A percentile compares a stretch with the other conserved stretches of the same genome.
Conservation (phyloP, 2,329 filamentous ascomycete genomes). For the Dothideomycetes sp. region DNA sequence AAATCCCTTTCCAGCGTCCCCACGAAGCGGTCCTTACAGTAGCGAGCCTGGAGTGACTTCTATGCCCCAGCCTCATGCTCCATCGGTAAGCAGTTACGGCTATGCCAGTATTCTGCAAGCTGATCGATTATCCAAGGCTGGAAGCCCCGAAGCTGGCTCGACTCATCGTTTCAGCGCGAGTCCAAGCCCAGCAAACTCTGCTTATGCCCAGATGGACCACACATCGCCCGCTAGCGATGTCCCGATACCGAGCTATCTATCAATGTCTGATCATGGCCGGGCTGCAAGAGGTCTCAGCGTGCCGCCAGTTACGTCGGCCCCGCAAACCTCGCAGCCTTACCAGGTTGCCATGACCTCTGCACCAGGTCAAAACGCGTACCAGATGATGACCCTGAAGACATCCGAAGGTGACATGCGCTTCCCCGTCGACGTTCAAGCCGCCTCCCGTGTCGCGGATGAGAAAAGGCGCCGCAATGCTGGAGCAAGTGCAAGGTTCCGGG, state of each 20-base stretch:
- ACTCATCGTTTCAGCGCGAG: conserved; percentile 30
- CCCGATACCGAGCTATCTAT: conserved; percentile 2
- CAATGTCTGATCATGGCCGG: conserved; percentile 7
- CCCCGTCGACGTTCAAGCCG: conserved; percentile 70
- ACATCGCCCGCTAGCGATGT: conserved; percentile 21
- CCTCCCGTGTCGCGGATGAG: conserved; percentile 73
- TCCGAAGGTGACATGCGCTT: conserved; percentile 48
- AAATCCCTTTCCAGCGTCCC: conserved; percentile 38
- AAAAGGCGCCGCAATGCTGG: conserved; percentile 79
- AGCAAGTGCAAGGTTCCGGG: conserved; percentile 72
- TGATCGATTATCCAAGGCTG: conserved; percentile 31
- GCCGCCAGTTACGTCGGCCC: conserved; percentile 3
- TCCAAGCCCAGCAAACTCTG: conserved; percentile 40
- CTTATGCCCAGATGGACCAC: conserved; percentile 34
- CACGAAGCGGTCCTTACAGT: conserved; percentile 33
- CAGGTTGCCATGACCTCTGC: conserved; percentile 34
- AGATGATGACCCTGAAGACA: conserved; percentile 46
- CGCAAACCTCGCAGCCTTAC: conserved; percentile 14
- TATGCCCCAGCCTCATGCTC: conserved; percentile 39
- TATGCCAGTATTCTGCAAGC: conserved; percentile 28
- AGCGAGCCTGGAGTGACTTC: conserved; percentile 37
- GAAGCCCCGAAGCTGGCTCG: conserved; percentile 20
- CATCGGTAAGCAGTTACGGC: conserved; percentile 32
- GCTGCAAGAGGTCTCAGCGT: conserved; percentile 9
- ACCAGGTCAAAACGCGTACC: conserved; percentile 38